Base-by-base conservation (phyloP, 1,284 basidiomycete species). In the Moesziomyces aphidis region DNA sequence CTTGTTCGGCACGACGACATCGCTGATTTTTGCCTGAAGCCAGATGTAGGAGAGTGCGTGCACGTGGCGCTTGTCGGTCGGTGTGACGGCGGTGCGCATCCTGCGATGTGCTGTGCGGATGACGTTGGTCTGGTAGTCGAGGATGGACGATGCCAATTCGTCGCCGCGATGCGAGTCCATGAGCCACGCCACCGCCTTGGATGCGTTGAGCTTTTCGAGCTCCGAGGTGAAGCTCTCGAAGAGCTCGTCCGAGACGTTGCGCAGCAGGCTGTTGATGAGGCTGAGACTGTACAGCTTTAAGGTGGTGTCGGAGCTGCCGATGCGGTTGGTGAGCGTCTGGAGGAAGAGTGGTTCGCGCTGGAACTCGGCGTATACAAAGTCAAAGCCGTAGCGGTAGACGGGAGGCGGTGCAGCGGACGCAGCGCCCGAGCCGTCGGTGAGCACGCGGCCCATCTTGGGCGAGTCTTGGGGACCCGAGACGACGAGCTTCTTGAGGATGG, bases 71-170 rank as follows among this genome's bases (percentile, higher is more conserved):
- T 78, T 79, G 58, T 82, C 74, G 0, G 77, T 78, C 9, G 79
- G 80, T 1, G 77, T 78, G 34, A 97, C 91, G 3, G 89, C 86
- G 0, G 90, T 92, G 8, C 88, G 90, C 85, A 95, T 93, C 83
- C 91, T 91, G 54, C 91, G 89, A 79, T 93, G 91, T 2, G 91
- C 90, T 19, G 95, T 90, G 28, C 92, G 89, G 57, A 93, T 88
- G 78, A 94, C 90, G 84, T 94, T 94, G 45, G 92, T 90, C 87
- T 97, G 95, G 85, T 96, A 97, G 78, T 95, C 93, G 61, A 96
- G 88, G 56, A 97, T 93, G 68, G 91, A 92, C 0, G 91, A 93
- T 4, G 91, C 90, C 50, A 94, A 87, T 82, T 95, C 93, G 75
- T 95, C 93, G 47, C 91, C 90, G 24, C 91, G 91, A 80, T 93